Percentiles rank a stretch among this genome's conserved stretches.
Conservation (phyloP, 1,284 basidiomycete genomes). For the Ustilago tritici region DNA sequence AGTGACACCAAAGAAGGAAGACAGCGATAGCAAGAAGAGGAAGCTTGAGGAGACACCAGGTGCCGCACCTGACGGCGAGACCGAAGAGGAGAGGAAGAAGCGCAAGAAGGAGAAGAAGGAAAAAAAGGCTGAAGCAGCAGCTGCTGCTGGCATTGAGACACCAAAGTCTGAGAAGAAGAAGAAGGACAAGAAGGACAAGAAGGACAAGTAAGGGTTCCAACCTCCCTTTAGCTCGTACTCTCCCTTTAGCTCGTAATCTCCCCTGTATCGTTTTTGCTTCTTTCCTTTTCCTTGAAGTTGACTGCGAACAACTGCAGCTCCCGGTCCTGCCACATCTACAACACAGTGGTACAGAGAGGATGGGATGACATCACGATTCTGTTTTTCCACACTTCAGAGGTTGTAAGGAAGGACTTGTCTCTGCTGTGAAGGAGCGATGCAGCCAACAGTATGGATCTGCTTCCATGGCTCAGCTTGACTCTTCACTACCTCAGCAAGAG, state of each 20-base stretch:
- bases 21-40: constrained; percentile 71
- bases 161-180: constrained; percentile 61
- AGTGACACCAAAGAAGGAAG: constrained; percentile 42
- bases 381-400: constrained; percentile 3
- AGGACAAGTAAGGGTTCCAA: neutral
- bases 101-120: constrained; percentile 69
- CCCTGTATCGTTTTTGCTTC: neutral
- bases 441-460: constrained; percentile 9
- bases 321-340: constrained; percentile 33
- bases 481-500: too few relatives aligned
- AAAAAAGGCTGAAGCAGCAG: constrained; percentile 63
- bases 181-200: constrained; percentile 63
- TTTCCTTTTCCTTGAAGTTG: neutral
- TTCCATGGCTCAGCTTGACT: neutral
- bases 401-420: constrained; percentile 21
- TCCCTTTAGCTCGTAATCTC: neutral
- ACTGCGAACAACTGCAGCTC: constrained; percentile 23
- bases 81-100: constrained; percentile 67
- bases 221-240: neutral
- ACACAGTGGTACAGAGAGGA: constrained; percentile 31
- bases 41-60: constrained; percentile 66
- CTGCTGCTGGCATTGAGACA: constrained; percentile 47
- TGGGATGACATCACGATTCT: constrained; percentile 20
- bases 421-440: neutral
- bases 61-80: constrained; percentile 53